These are phyloP conservation scores for Fibroporia radiculosa DNA, from an alignment of 768 basidiomycete species.

Conservation along the genomic window DNA sequence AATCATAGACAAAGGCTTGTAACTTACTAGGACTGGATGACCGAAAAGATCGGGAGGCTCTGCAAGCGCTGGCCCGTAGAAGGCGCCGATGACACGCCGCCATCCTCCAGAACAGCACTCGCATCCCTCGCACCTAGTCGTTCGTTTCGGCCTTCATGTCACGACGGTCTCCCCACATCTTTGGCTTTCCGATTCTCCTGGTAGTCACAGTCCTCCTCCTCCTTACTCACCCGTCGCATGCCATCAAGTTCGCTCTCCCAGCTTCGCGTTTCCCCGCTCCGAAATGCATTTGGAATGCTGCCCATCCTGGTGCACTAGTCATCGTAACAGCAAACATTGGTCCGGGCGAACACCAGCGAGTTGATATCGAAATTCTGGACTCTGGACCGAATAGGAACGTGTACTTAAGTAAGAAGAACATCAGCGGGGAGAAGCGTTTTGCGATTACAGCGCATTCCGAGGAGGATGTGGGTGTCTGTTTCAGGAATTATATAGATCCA, in stretches of 20 bases:
- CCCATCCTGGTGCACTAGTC: slow-evolving; percentile 78
- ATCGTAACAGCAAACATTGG: slow-evolving; percentile 95
- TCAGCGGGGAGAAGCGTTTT: slow-evolving; percentile 86
- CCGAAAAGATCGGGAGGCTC: too few species aligned
- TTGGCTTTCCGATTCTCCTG: slow-evolving; percentile 11
- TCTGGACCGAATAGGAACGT: slow-evolving; percentile 79
- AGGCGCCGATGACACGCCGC: too few species aligned
- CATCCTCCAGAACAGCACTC: too few species aligned
- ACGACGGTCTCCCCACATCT: neutral
- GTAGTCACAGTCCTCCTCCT: slow-evolving; percentile 24
- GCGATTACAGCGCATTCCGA: slow-evolving; percentile 92
- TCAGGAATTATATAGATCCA: slow-evolving; percentile 71
- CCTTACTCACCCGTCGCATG: slow-evolving; percentile 28
- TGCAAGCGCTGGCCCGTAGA: too few species aligned
- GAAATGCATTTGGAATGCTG: slow-evolving; percentile 96
- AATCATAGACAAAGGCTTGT: too few species aligned
- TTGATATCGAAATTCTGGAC: slow-evolving; percentile 94
- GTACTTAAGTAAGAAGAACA: slow-evolving; percentile 81
- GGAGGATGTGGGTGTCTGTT: slow-evolving; percentile 93
- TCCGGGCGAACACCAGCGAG: slow-evolving; percentile 64
- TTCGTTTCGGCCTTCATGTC: too few species aligned
- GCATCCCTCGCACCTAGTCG: too few species aligned
- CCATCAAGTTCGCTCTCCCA: slow-evolving; percentile 81
- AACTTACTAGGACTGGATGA: too few species aligned
- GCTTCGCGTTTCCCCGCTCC: slow-evolving; percentile 64